Evolutionary conservation across 1,139 yeast genomes (phyloP).

Genomic region (Meyerozyma sp.): DNA sequence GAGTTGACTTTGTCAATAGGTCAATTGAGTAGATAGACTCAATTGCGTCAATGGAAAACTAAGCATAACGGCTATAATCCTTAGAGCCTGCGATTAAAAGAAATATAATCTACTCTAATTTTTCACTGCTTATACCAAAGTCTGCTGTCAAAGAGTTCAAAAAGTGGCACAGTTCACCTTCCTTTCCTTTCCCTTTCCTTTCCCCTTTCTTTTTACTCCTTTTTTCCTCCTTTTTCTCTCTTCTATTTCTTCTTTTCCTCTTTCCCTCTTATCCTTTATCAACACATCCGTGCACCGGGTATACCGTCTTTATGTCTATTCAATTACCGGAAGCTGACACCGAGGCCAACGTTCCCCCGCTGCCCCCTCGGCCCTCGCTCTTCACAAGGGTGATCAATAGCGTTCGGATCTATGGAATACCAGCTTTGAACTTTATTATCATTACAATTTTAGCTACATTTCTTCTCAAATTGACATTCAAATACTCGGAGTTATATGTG

Average conservation of each 20-base stretch:
- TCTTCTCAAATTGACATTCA: slow-evolving; percentile 47
- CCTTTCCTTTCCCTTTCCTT: not conserved
- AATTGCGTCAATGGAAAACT: no score
- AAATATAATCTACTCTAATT: no score
- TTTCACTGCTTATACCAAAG: no score
- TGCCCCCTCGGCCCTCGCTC: not conserved
- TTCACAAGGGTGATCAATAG: slow-evolving; percentile 28
- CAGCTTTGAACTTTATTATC: slow-evolving; percentile 50
- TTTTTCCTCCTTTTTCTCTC: not conserved
- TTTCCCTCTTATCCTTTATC: not conserved
- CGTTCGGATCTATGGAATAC: slow-evolving; percentile 36
- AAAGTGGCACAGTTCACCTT: not conserved
- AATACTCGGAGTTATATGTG: slow-evolving; percentile 61
- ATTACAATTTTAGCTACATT: slow-evolving; percentile 44
- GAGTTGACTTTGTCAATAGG: no score
- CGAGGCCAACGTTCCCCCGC: no score
- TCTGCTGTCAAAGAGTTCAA: no score
- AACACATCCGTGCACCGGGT: not conserved
- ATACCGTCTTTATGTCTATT: not conserved
- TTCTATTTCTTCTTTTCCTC: not conserved
- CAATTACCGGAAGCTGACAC: not conserved
- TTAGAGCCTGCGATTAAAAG: no score
- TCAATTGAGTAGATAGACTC: no score
- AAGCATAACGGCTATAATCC: no score
- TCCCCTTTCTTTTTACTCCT: not conserved